Evolutionary conservation across 1,284 basidiomycete genomes (phyloP).

Genomic region (Cutaneotrichosporon sp.): DNA sequence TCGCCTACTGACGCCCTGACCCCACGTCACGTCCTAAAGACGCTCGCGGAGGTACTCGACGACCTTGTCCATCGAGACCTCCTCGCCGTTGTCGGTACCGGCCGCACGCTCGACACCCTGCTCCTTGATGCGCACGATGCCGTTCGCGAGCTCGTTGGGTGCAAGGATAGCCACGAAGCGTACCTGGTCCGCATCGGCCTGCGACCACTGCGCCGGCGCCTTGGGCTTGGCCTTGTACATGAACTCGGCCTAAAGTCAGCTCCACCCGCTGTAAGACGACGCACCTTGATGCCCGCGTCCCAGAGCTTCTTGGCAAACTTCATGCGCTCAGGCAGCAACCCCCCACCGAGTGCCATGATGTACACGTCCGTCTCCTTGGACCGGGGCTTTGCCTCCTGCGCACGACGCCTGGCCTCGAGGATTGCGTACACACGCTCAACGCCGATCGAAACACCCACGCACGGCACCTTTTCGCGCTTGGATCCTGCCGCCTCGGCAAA

Average conservation of each 20-base stretch:
- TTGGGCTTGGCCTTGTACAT: conserved; percentile 92
- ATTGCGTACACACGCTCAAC: conserved; percentile 95
- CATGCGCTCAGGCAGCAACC: conserved; percentile 79
- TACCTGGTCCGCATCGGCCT: conserved; percentile 86
- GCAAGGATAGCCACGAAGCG: conserved; percentile 91
- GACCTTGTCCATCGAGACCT: conserved; percentile 67
- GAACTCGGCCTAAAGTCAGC: conserved; percentile 72
- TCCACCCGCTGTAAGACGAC: conserved; percentile 30
- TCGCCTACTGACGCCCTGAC: not conserved
- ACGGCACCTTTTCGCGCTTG: conserved; percentile 65
- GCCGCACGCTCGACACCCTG: conserved; percentile 72
- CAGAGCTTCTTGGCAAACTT: conserved; percentile 77
- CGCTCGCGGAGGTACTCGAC: conserved; percentile 62
- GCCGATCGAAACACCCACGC: conserved; percentile 90
- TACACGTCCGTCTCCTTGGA: conserved; percentile 93
- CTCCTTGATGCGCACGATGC: conserved; percentile 86
- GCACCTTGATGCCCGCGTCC: conserved; percentile 82
- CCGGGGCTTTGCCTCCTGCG: conserved; percentile 62
- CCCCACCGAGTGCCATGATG: conserved; percentile 86
- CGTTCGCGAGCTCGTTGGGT: conserved; percentile 76
- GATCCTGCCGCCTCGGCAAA: conserved; percentile 77
- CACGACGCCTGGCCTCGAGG: conserved; percentile 79
- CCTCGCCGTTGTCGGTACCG: conserved; percentile 63
- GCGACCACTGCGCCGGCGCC: conserved; percentile 77
- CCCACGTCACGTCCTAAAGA: conserved; percentile 7